These are phyloP conservation scores for Gynochthodes officinalis DNA, from an alignment of 257 asterid genomes.

Conservation along the genomic window DNA sequence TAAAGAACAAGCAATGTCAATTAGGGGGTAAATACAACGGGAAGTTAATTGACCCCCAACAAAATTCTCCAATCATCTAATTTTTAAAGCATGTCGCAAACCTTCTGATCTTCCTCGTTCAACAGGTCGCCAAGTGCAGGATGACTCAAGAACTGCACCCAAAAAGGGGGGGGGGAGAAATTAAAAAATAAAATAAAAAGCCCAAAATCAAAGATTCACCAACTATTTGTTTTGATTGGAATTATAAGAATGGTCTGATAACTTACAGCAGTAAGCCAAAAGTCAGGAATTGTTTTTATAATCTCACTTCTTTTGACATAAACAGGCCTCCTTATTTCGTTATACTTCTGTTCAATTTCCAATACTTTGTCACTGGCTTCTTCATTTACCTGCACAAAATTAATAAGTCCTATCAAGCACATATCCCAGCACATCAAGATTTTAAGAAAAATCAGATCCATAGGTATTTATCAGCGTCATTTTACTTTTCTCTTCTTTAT, in stretches of 20 bases:
- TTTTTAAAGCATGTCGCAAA: slow-evolving; percentile 15
- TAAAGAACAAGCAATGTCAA: neutral
- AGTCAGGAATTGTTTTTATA: slow-evolving; percentile 46
- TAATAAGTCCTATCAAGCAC: neutral
- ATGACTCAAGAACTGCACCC: slow-evolving; percentile 58
- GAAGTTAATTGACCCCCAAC: slow-evolving; percentile 6
- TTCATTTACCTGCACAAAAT: slow-evolving; percentile 42
- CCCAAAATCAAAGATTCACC: slow-evolving; percentile 10
- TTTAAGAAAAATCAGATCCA: neutral
- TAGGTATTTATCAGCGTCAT: neutral
- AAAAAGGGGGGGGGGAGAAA: too few relatives aligned
- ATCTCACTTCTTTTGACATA: slow-evolving; percentile 39
- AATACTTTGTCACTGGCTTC: slow-evolving; percentile 38
- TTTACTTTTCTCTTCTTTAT: neutral
- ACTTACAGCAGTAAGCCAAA: slow-evolving; percentile 58
- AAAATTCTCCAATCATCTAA: slow-evolving; percentile 10
- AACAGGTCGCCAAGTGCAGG: slow-evolving; percentile 48
- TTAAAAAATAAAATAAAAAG: neutral
- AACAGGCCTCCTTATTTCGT: slow-evolving; percentile 42
- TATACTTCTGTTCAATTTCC: slow-evolving; percentile 42
- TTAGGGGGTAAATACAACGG: slow-evolving; percentile 2
- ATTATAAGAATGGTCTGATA: slow-evolving; percentile 7
- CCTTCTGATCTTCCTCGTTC: slow-evolving; percentile 48
- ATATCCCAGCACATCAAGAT: neutral
- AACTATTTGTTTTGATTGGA: slow-evolving; percentile 10